Base-by-base conservation (phyloP, 495 filamentous ascomycete species). In the Tuber microsphaerosporum region DNA sequence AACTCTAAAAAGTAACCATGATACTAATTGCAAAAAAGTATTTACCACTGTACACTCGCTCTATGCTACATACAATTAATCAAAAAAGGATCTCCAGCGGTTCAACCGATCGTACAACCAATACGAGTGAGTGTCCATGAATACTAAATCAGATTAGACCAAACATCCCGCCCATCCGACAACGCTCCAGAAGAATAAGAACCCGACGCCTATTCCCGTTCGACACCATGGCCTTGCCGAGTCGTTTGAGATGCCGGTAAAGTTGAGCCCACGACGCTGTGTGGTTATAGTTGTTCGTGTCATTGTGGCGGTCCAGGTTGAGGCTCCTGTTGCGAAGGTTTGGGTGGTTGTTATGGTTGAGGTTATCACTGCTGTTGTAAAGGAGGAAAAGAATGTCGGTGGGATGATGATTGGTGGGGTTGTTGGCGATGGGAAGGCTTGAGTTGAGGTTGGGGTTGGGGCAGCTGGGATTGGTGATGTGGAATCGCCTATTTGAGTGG, bases 401-500 rank as follows among this genome's bases (percentile, higher is more conserved):
- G 14, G 56, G 26, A 34, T 17, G 26, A 34, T 17, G 56, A 34
- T 65, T 34, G 56, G 56, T 17, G 56, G 56, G 12, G 31, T 65
- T 31, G 56, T 65, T 34, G 26, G 56, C 31, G 12, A 34, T 34
- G 56, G 56, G 26, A 31, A 17, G 14, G 14, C 26, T 65, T 34
- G 56, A 31, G 56, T 65, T 65, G 10, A n/a, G 14, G 56, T 65
- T 65, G 51, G n/a, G 12, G 12, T 61, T 16, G 51, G n/a, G 12
- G 16, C n/a, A 26, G 51, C 31, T 1, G 26, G 51, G 5, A 12
- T 61, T 61, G 26, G 56, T 31, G 56, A 65, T 34, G 56, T 3
- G 56, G 14, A 26, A 19, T 34, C 56, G 56, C 26, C 17, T 6
- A 14, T 2, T 34, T 34, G 56, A 17, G 56, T 34, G 14, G 97